These are phyloP conservation scores for Hyaloscypha finlandica DNA, from an alignment of 495 filamentous ascomycete genomes.

Conservation along the genomic window DNA sequence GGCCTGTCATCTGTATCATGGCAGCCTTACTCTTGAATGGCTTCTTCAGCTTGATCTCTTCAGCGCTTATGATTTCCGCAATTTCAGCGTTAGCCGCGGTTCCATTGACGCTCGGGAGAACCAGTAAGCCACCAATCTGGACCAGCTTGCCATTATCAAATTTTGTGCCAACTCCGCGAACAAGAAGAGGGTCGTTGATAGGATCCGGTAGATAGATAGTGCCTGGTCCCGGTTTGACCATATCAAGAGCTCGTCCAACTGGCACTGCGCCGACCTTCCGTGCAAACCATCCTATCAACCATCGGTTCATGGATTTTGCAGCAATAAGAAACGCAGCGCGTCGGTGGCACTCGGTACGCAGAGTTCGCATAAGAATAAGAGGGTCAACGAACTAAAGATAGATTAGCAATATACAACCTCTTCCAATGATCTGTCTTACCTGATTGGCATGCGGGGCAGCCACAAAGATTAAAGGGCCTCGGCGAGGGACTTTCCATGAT, in stretches of 20 bases:
- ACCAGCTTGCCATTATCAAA: constrained; percentile 73
- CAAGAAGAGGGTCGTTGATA: constrained; percentile 75
- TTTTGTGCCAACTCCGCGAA: constrained; percentile 84
- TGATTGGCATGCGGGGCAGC: constrained; percentile 99
- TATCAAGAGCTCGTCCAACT: constrained; percentile 87
- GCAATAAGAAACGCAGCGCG: constrained; percentile 91
- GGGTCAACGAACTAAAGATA: constrained; percentile 77
- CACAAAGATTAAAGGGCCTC: constrained; percentile 90
- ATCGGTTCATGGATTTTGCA: constrained; percentile 85
- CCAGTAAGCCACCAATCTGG: constrained; percentile 78
- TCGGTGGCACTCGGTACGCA: constrained; percentile 81
- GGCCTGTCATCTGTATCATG: constrained; percentile 76
- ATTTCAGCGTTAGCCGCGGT: constrained; percentile 78
- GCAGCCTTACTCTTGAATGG: constrained; percentile 72
- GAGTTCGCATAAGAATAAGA: constrained; percentile 86
- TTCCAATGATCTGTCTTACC: constrained; percentile 45
- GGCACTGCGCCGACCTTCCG: constrained; percentile 81
- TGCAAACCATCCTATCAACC: constrained; percentile 83
- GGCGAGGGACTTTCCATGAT: constrained; percentile 86
- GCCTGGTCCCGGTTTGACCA: constrained; percentile 74
- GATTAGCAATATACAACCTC: not conserved
- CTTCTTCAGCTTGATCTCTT: constrained; percentile 85
- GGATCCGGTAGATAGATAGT: constrained; percentile 92
- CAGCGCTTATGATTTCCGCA: constrained; percentile 72
- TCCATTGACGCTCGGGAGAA: constrained; percentile 81